These are phyloP conservation scores for Taphrina sp. DNA, from an alignment of 1,139 yeast genomes.

Conservation along the genomic window DNA sequence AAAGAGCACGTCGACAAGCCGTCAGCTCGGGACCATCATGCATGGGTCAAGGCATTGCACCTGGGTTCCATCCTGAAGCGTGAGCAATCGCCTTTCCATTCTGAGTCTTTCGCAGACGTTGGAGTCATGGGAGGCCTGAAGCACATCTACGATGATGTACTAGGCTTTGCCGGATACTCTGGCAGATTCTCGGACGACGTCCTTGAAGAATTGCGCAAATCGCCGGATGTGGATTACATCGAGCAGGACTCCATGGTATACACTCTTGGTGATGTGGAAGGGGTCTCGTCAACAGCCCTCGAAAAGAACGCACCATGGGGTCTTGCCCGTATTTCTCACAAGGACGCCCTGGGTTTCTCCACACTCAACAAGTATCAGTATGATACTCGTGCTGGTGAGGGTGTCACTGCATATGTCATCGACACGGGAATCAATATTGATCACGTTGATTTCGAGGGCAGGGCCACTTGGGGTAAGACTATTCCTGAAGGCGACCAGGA, in stretches of 20 bases:
- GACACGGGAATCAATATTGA: conserved; percentile 87
- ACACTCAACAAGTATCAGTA: conserved; percentile 82
- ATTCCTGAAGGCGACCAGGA: conserved; percentile 81
- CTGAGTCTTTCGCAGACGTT: conserved; percentile 44
- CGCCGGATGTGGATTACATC: conserved; percentile 71
- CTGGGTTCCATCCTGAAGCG: conserved; percentile 43
- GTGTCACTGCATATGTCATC: conserved; percentile 83
- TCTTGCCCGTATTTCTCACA: conserved; percentile 88
- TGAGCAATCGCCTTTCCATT: conserved; percentile 49
- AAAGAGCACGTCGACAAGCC: conserved; percentile 58
- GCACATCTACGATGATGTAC: conserved; percentile 63
- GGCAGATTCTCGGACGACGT: conserved; percentile 52
- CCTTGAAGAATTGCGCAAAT: conserved; percentile 64
- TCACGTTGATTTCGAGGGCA: conserved; percentile 82
- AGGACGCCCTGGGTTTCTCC: conserved; percentile 70
- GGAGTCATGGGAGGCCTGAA: conserved; percentile 54
- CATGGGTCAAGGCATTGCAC: conserved; percentile 58
- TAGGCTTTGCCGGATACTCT: conserved; percentile 46
- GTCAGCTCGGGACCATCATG: conserved; percentile 60
- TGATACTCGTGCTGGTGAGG: conserved; percentile 83
- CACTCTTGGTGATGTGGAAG: conserved; percentile 46
- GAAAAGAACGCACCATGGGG: conserved; percentile 87
- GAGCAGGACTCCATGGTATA: conserved; percentile 78
- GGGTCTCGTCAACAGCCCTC: conserved; percentile 15
- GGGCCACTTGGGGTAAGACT: conserved; percentile 93